phyloP scores from a whole-genome alignment of 768 basidiomycete genomes.

The Rhodosporidiobolus sp. region DNA sequence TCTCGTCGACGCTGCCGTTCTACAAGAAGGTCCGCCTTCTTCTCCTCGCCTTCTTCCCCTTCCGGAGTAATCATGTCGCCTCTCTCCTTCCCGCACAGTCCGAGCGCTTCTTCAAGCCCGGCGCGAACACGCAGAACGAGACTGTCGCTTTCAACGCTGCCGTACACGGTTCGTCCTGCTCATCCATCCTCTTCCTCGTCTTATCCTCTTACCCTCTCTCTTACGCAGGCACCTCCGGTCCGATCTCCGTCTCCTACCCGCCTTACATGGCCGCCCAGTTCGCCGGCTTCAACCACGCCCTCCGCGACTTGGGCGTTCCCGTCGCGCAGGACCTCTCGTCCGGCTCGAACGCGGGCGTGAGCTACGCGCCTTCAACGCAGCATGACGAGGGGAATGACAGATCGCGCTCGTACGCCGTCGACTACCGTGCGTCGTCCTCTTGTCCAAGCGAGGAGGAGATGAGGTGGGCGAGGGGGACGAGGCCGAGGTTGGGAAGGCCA shows the following conservation, averaged over 20 bases:
- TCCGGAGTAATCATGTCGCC: not conserved
- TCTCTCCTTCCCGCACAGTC: not conserved
- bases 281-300: slow-evolving; percentile 11
- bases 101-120: slow-evolving; percentile 7
- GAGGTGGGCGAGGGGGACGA: not conserved
- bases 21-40: slow-evolving; percentile 19
- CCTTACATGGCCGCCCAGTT: slow-evolving; percentile 24
- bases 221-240: slow-evolving; percentile 4
- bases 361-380: slow-evolving; percentile 9
- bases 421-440: slow-evolving; percentile 25
- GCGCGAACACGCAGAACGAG: not conserved
- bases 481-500: not conserved
- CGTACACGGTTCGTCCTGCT: slow-evolving; percentile 5
- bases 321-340: slow-evolving; percentile 13
- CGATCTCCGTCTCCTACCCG: slow-evolving; percentile 7
- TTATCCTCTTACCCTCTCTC: not conserved
- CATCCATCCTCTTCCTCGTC: not conserved
- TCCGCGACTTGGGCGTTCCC: slow-evolving; percentile 4
- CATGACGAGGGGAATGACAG: not conserved
- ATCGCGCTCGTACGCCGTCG: slow-evolving; percentile 19
- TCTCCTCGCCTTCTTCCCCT: not conserved
- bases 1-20: slow-evolving; percentile 5
- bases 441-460: too few relatives aligned
- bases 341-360: slow-evolving; percentile 13
- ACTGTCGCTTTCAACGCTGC: not conserved